phyloP scores from a whole-genome alignment of 306 rosid species.

The Fagus sylvatica region DNA sequence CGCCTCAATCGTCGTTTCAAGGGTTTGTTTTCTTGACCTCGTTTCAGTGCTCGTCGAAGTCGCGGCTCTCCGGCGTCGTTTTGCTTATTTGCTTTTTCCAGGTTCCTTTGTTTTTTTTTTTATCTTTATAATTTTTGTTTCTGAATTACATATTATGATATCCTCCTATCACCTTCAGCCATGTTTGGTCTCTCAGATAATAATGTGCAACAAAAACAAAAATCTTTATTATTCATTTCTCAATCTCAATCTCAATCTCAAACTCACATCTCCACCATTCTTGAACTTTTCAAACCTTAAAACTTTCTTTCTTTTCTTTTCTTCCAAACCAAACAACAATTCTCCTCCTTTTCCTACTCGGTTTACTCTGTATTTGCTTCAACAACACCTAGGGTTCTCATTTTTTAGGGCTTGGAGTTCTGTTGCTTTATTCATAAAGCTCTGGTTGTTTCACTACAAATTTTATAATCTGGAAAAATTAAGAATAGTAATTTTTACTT shows the following conservation, averaged over 20 bases:
- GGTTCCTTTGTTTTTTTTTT: not conserved
- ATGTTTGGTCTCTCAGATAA: not conserved
- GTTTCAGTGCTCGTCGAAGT: slow-evolving; percentile 17
- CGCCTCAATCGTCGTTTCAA: slow-evolving; percentile 29
- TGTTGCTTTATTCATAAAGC: not conserved
- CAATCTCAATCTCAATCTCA: not conserved
- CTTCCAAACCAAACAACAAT: not conserved
- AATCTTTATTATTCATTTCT: not conserved
- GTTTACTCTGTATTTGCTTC: not conserved
- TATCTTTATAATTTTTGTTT: not conserved
- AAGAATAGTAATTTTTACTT: no score
- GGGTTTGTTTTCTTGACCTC: slow-evolving; percentile 1
- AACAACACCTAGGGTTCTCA: not conserved
- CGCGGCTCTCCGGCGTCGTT: slow-evolving; percentile 35
- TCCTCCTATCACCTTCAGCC: not conserved
- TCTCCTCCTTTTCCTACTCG: not conserved
- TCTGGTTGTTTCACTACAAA: not conserved
- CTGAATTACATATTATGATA: no score
- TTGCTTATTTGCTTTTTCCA: slow-evolving; percentile 8
- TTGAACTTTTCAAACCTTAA: not conserved
- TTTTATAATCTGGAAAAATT: not conserved
- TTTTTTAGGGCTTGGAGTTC: not conserved
- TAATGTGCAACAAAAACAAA: not conserved
- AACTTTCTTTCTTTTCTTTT: not conserved
- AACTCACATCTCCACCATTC: not conserved